Evolutionary conservation across 139 green algal species (phyloP).

Genomic region (Chlamydomonas sphaeroides): DNA sequence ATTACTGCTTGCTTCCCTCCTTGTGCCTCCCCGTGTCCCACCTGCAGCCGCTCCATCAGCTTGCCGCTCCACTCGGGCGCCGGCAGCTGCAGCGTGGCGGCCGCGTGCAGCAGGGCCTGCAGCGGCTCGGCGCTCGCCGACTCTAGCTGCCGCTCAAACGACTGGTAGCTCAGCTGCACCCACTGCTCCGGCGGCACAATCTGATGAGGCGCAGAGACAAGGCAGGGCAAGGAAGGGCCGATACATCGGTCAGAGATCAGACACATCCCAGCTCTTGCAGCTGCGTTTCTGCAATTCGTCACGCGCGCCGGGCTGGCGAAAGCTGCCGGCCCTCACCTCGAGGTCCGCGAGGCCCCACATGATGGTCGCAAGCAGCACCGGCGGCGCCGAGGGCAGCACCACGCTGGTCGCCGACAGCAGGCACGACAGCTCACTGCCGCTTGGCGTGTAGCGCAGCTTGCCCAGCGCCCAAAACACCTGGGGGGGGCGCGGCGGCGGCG

Average conservation of each 20-base stretch:
- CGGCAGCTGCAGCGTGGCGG: constrained; percentile 19
- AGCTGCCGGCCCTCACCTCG: too few relatives aligned
- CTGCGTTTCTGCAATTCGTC: too few relatives aligned
- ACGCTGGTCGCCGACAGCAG: neutral
- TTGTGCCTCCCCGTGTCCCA: too few relatives aligned
- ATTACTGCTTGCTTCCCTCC: too few relatives aligned
- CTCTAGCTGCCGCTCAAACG: constrained; percentile 24
- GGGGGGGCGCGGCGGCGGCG: too few relatives aligned
- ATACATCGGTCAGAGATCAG: too few relatives aligned
- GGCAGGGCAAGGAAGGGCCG: too few relatives aligned
- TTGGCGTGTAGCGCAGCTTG: constrained; percentile 21
- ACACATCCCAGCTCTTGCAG: too few relatives aligned
- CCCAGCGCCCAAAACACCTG: constrained; percentile 41
- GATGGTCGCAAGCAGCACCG: constrained; percentile 31
- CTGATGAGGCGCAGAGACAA: too few relatives aligned
- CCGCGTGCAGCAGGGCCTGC: constrained; percentile 41
- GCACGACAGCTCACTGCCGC: neutral
- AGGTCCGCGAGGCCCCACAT: constrained; percentile 35
- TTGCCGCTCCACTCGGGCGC: constrained; percentile 3
- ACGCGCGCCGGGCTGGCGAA: too few relatives aligned
- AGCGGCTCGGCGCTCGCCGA: constrained; percentile 15
- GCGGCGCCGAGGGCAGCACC: constrained; percentile 15
- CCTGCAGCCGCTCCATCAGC: constrained; percentile 37
- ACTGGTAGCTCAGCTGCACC: neutral
- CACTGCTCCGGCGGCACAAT: neutral